These are phyloP conservation scores for Dipteronia dyeriana DNA, from an alignment of 345 rosid species.

Conservation along the genomic window DNA sequence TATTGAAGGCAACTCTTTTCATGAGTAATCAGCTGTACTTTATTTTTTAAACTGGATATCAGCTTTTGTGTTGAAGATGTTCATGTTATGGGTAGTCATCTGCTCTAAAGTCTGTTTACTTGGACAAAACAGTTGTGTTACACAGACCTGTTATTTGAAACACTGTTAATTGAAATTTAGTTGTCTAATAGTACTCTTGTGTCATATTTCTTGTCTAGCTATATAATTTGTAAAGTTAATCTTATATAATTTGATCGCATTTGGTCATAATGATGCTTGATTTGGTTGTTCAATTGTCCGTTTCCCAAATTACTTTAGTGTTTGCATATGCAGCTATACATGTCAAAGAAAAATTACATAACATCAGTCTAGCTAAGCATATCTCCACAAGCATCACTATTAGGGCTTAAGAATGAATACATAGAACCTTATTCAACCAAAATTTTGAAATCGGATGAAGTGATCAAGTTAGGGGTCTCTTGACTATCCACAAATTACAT, in stretches of 20 bases:
- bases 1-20: neutral
- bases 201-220: neutral
- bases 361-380: too few relatives aligned
- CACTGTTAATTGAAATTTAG: too few relatives aligned
- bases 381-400: too few relatives aligned
- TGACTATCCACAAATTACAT: too few relatives aligned
- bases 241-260: neutral
- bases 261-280: neutral
- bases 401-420: too few relatives aligned
- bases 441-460: too few relatives aligned
- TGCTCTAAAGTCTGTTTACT: neutral
- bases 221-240: neutral
- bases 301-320: neutral
- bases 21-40: neutral
- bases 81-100: neutral
- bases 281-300: neutral
- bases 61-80: neutral
- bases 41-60: neutral
- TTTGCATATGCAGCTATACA: neutral
- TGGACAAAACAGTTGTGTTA: neutral
- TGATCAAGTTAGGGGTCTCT: too few relatives aligned
- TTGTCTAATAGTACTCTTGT: too few relatives aligned
- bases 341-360: too few relatives aligned
- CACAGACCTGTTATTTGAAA: too few relatives aligned
- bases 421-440: too few relatives aligned